These are phyloP conservation scores for Boletus huronensis DNA, from an alignment of 768 basidiomycete species.

Conservation along the genomic window DNA sequence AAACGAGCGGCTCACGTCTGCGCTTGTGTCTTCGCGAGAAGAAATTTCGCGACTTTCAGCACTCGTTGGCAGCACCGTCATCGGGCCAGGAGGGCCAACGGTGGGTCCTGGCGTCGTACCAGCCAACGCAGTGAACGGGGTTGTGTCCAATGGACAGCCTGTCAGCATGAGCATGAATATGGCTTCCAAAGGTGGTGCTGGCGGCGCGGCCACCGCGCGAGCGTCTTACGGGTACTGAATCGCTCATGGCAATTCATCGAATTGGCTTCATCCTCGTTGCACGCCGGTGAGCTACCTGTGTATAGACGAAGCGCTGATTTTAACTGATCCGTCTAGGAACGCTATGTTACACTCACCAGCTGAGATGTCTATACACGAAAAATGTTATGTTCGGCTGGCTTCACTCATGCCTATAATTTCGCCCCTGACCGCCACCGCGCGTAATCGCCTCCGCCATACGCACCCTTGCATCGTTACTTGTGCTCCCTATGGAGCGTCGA, in stretches of 20 bases:
- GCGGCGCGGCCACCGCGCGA: conserved; percentile 28
- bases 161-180: conserved; percentile 44
- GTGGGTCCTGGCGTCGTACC: conserved; percentile 32
- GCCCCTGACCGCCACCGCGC: conserved; percentile 10
- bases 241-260: background rate
- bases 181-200: conserved; percentile 36
- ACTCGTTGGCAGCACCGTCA: conserved; percentile 63
- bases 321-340: conserved; percentile 10
- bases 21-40: conserved; percentile 84
- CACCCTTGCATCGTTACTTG: conserved; percentile 9
- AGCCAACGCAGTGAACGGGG: conserved; percentile 23
- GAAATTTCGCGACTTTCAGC: conserved; percentile 84
- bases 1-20: conserved; percentile 88
- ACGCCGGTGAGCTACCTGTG: conserved; percentile 14
- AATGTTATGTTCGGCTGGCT: conserved; percentile 16
- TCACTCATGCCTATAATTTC: conserved; percentile 17
- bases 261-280: conserved; percentile 3
- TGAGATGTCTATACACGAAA: conserved; percentile 21
- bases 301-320: background rate
- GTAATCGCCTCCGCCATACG: conserved; percentile 9
- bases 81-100: conserved; percentile 38
- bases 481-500: conserved; percentile 4
- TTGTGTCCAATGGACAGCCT: conserved; percentile 33
- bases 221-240: conserved; percentile 42
- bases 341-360: conserved; percentile 12